Percentiles rank a stretch among this genome's conserved stretches.
These are phyloP conservation scores for Azolla pinnata DNA, from an alignment of 75 land plant species.

Conservation along the genomic window DNA sequence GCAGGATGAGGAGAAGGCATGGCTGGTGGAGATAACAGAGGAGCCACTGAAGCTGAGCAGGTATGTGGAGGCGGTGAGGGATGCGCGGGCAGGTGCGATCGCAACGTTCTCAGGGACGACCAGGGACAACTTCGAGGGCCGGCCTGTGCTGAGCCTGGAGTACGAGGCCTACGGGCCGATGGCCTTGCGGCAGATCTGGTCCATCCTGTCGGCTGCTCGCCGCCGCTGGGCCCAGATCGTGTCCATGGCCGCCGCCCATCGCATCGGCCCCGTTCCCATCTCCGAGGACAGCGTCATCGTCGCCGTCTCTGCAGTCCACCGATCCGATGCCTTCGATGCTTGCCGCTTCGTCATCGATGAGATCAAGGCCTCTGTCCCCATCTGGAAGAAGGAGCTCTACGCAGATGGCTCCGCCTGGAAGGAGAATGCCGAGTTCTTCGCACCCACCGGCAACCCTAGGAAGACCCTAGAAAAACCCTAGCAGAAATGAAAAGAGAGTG, in stretches of 20 bases:
- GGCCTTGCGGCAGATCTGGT: slow-evolving; percentile 48
- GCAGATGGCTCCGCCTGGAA: slow-evolving; percentile 88
- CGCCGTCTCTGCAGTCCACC: slow-evolving; percentile 74
- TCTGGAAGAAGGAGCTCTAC: slow-evolving; percentile 97
- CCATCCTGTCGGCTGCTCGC: slow-evolving; percentile 49
- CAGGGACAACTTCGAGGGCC: slow-evolving; percentile 60
- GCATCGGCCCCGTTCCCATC: slow-evolving; percentile 62
- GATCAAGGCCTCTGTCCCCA: slow-evolving; percentile 80
- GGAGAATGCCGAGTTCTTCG: slow-evolving; percentile 75
- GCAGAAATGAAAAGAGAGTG: neutral
- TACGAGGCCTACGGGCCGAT: slow-evolving; percentile 85
- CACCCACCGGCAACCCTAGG: neutral
- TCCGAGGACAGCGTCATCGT: slow-evolving; percentile 84
- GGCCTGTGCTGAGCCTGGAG: slow-evolving; percentile 55
- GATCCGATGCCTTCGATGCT: slow-evolving; percentile 68
- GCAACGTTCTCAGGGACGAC: slow-evolving; percentile 87
- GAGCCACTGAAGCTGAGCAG: slow-evolving; percentile 40
- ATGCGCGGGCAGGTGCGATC: slow-evolving; percentile 69
- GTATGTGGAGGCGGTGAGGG: slow-evolving; percentile 45
- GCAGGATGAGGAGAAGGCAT: too few relatives aligned
- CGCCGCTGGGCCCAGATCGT: slow-evolving; percentile 41
- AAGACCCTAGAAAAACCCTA: too few relatives aligned
- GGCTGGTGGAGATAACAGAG: neutral
- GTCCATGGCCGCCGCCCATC: slow-evolving; percentile 53
- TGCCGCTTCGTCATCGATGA: slow-evolving; percentile 80